Conservation (phyloP, 331 rosid species). For the Malus hybrid region DNA sequence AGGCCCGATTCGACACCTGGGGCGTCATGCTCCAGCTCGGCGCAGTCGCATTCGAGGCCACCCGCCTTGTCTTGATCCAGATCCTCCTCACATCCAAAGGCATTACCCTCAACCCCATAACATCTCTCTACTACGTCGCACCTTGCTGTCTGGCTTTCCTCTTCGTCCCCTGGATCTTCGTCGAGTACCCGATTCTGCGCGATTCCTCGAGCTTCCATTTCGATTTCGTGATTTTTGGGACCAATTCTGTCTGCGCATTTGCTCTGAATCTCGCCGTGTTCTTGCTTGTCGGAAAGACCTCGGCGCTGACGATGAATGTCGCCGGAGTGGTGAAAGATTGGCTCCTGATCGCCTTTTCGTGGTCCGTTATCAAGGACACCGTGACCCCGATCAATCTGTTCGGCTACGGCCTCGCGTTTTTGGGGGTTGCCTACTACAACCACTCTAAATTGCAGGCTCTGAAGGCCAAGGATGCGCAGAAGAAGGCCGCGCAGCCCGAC, state of each 20-base stretch:
- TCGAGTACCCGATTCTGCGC: conserved; percentile 57
- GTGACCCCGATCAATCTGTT: conserved; percentile 75
- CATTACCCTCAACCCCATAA: conserved; percentile 74
- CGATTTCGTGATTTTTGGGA: conserved; percentile 58
- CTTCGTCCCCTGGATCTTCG: conserved; percentile 64
- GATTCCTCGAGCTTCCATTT: conserved; percentile 52
- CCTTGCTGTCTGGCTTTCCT: conserved; percentile 70
- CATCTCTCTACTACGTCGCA: conserved; percentile 70
- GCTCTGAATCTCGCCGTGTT: conserved; percentile 81
- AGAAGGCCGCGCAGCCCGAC: conserved; percentile 45
- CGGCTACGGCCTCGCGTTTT: conserved; percentile 73
- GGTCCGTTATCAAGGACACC: conserved; percentile 86
- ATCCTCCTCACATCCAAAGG: conserved; percentile 78
- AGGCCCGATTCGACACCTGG: conserved; percentile 66
- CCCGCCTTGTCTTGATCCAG: conserved; percentile 80
- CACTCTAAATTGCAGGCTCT: conserved; percentile 74
- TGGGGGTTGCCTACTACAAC: conserved; percentile 81
- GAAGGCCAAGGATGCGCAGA: conserved; percentile 78
- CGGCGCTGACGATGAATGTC: conserved; percentile 89
- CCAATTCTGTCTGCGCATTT: conserved; percentile 74
- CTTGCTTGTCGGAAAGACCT: conserved; percentile 75
- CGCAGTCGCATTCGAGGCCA: conserved; percentile 82
- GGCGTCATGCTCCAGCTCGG: conserved; percentile 72
- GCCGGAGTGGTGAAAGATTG: conserved; percentile 93
- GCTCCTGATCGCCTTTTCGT: conserved; percentile 77